phyloP scores from a whole-genome alignment of 2,329 filamentous ascomycete species.

The Penicillium hesseltinei region DNA sequence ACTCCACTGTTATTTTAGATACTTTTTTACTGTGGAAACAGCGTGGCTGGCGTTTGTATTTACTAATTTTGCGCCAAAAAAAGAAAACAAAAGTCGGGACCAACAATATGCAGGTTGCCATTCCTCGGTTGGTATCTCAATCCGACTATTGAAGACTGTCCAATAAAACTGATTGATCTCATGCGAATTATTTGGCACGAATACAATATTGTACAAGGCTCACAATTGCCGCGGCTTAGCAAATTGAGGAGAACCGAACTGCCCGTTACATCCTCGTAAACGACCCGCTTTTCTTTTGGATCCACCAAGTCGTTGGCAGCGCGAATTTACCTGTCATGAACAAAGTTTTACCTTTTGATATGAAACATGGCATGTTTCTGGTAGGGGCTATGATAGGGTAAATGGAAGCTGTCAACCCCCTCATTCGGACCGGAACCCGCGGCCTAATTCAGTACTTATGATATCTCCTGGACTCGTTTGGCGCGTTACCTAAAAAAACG shows the following conservation, averaged over 20 bases:
- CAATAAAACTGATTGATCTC: not conserved
- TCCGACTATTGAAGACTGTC: not conserved
- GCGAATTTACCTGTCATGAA: not conserved
- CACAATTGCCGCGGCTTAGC: not conserved
- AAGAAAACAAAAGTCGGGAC: not conserved
- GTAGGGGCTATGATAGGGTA: not conserved
- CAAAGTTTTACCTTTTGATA: not conserved
- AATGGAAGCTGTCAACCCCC: not conserved
- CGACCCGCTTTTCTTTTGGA: slow-evolving; percentile 1
- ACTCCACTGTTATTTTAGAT: not conserved
- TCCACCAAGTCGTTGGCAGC: slow-evolving; percentile 1
- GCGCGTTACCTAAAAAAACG: not conserved
- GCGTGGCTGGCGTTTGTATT: not conserved
- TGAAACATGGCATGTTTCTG: not conserved
- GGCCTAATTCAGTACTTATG: not conserved
- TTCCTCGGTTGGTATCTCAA: not conserved
- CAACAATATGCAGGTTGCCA: not conserved
- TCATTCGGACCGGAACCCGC: not conserved
- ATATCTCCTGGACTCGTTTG: not conserved
- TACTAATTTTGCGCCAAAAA: not conserved
- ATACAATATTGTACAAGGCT: not conserved
- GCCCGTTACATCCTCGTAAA: not conserved
- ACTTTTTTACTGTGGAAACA: not conserved
- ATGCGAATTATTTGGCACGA: not conserved
- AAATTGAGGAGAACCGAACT: not conserved